A percentile compares a stretch with the other conserved stretches of the same genome.
Evolutionary conservation across 495 filamentous ascomycete species (phyloP).

Genomic region (Podospora comata): DNA sequence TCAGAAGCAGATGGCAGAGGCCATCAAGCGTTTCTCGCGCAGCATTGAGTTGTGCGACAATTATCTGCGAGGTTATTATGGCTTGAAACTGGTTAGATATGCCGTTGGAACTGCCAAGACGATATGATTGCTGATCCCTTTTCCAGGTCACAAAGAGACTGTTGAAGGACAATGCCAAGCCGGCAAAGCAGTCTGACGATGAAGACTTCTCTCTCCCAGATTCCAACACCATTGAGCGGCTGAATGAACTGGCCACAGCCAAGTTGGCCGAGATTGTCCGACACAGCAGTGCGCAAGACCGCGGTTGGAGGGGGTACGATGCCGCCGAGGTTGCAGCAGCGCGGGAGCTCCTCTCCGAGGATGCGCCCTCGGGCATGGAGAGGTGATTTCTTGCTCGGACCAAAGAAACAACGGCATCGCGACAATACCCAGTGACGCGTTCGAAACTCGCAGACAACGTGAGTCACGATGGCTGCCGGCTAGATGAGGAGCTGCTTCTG

Average conservation of each 20-base stretch:
- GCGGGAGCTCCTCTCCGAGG: constrained; percentile 61
- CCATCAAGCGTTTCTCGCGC: constrained; percentile 78
- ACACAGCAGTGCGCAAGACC: constrained; percentile 54
- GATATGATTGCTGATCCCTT: background rate
- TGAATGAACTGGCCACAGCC: constrained; percentile 69
- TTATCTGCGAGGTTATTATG: constrained; percentile 90
- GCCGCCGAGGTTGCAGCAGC: constrained; percentile 75
- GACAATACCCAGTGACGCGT: constrained; percentile 29
- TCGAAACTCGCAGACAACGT: constrained; percentile 24
- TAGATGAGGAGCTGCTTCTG: background rate
- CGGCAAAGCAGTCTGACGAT: constrained; percentile 34
- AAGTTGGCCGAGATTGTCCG: constrained; percentile 75
- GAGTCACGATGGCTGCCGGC: constrained; percentile 26
- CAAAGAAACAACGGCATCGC: constrained; percentile 14
- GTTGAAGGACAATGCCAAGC: constrained; percentile 34
- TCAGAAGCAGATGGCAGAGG: constrained; percentile 58
- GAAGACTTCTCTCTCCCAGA: constrained; percentile 46
- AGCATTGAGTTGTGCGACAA: constrained; percentile 91
- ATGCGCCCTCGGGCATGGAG: constrained; percentile 30
- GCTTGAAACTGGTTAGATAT: constrained; percentile 68
- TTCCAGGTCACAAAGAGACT: constrained; percentile 40
- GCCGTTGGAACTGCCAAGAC: background rate
- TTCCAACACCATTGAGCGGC: constrained; percentile 55
- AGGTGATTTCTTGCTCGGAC: constrained; percentile 29
- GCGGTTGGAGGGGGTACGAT: constrained; percentile 69